A percentile compares a stretch with the other conserved stretches of the same genome.
These are phyloP conservation scores for Echeveria elegans DNA, from an alignment of 164 flowering plant genomes.

Conservation along the genomic window DNA sequence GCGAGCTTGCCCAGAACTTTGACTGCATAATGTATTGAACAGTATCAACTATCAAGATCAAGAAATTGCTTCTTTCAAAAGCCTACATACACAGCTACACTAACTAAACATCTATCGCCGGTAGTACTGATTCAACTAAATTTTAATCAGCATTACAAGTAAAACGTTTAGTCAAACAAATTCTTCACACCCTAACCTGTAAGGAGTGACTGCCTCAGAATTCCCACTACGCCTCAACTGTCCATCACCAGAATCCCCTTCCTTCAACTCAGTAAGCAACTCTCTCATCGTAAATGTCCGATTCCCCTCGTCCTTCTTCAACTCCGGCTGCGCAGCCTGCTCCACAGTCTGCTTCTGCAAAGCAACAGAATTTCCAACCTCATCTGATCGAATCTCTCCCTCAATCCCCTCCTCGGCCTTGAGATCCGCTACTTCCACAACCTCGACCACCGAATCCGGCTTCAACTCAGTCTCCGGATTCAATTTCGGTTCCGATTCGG, in stretches of 20 bases:
- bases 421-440: conserved; percentile 18
- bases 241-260: conserved; percentile 25
- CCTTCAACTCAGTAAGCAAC: conserved; percentile 60
- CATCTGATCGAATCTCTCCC: conserved; percentile 22
- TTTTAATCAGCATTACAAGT: too few species aligned
- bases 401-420: conserved; percentile 12
- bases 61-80: too few species aligned
- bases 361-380: not conserved
- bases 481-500: conserved; percentile 14
- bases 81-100: too few species aligned
- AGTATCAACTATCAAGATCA: not conserved
- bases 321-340: conserved; percentile 20
- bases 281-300: conserved; percentile 81
- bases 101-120: too few species aligned
- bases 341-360: not conserved
- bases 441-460: conserved; percentile 7
- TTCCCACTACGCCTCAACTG: conserved; percentile 12
- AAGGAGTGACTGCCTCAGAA: conserved; percentile 29
- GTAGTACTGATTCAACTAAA: too few species aligned
- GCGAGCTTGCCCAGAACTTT: conserved; percentile 32
- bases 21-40: conserved; percentile 27
- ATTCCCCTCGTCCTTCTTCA: conserved; percentile 40
- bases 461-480: conserved; percentile 12
- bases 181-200: conserved; percentile 45
- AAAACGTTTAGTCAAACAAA: too few species aligned